These are phyloP conservation scores for Artemisia annua DNA, from an alignment of 129 eudicot species.

Conservation along the genomic window DNA sequence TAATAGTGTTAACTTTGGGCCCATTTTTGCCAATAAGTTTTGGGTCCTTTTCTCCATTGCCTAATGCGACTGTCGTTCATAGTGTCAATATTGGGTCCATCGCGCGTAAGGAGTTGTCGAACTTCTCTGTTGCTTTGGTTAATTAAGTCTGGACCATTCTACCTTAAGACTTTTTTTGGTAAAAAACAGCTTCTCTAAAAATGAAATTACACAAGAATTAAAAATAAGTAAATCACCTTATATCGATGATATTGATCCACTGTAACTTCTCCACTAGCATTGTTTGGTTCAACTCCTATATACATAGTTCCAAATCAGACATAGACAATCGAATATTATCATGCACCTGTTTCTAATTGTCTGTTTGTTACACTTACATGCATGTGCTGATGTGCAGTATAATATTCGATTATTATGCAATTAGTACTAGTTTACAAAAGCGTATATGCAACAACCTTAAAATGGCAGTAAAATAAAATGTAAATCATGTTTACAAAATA, in stretches of 20 bases:
- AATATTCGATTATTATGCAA: too few relatives aligned
- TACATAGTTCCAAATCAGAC: background rate
- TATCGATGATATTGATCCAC: conserved; percentile 89
- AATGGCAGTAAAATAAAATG: too few relatives aligned
- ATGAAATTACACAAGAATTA: background rate
- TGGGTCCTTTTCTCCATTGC: conserved; percentile 1
- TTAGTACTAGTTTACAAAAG: too few relatives aligned
- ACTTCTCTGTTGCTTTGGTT: background rate
- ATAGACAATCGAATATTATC: too few relatives aligned
- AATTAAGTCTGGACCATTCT: background rate
- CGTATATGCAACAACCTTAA: too few relatives aligned
- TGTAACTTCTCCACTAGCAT: conserved; percentile 70
- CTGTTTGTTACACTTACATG: too few relatives aligned
- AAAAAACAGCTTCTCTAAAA: background rate
- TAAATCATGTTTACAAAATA: too few relatives aligned
- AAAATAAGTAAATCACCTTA: conserved; percentile 38
- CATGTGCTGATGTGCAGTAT: too few relatives aligned
- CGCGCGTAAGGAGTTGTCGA: conserved; percentile 15
- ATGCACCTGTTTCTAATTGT: too few relatives aligned
- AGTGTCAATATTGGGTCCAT: background rate
- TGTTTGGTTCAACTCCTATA: conserved; percentile 70
- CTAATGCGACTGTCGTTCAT: conserved; percentile 10
- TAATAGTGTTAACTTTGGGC: background rate
- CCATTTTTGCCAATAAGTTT: background rate
- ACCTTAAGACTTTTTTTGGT: background rate